Conservation (phyloP, 179 eudicot species). For the Beta macrorhiza region DNA sequence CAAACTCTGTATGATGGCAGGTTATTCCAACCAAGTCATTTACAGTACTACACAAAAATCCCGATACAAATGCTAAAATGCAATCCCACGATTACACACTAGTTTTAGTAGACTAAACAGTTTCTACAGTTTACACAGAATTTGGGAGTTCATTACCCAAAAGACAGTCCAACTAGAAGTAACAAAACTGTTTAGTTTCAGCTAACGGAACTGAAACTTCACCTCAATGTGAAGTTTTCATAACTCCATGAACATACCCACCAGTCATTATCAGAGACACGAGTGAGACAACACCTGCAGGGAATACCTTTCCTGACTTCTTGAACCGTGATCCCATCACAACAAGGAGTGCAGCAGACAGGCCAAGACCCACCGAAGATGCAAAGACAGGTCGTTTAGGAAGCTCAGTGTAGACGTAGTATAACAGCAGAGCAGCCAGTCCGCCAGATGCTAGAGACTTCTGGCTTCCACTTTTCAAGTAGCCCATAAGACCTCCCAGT, state of each 20-base stretch:
- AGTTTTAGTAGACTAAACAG: conserved; percentile 9
- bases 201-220: not conserved
- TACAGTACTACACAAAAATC: not conserved
- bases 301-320: conserved; percentile 83
- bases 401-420: conserved; percentile 62
- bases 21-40: not conserved
- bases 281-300: conserved; percentile 85
- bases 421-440: conserved; percentile 55
- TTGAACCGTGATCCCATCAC: conserved; percentile 86
- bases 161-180: not conserved
- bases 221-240: conserved; percentile 60
- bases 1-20: not conserved
- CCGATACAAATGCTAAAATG: not conserved
- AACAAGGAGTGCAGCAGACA: conserved; percentile 79
- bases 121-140: conserved; percentile 7
- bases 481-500: conserved; percentile 82
- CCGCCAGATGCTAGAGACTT: conserved; percentile 80
- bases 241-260: conserved; percentile 79
- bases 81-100: not conserved
- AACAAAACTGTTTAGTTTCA: conserved; percentile 13
- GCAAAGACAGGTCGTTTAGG: conserved; percentile 76
- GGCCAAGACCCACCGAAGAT: conserved; percentile 72
- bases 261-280: conserved; percentile 81
- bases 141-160: not conserved
- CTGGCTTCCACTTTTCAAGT: conserved; percentile 70